Conservation (phyloP, 352 stramenopile genomes). For the Thraustochytrium striatum region DNA sequence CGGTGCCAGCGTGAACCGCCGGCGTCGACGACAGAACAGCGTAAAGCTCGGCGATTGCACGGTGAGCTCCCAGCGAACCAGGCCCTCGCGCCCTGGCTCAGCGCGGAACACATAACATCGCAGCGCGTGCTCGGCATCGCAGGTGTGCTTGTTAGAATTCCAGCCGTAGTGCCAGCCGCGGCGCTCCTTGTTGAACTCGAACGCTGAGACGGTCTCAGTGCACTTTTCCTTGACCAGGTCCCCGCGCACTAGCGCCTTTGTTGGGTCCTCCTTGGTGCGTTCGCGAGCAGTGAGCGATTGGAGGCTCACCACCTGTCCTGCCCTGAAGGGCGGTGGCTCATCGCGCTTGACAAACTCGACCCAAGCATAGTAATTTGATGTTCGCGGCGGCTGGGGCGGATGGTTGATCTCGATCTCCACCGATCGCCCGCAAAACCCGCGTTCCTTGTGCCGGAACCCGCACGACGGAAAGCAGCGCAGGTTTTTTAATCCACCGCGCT, state of each 20-base stretch:
- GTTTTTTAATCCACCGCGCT: conserved; percentile 35
- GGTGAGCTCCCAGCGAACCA: conserved; percentile 12
- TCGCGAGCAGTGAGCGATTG: neutral
- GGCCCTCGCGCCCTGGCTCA: neutral
- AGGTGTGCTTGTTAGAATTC: conserved; percentile 52
- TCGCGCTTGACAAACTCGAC: conserved; percentile 40
- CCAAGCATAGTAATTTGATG: conserved; percentile 16
- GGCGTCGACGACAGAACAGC: conserved; percentile 42
- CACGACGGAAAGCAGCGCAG: conserved; percentile 44
- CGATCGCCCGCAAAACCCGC: conserved; percentile 42
- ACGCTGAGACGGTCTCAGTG: conserved; percentile 20
- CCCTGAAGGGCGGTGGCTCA: conserved; percentile 9
- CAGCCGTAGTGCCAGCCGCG: conserved; percentile 53
- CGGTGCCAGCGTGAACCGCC: conserved; percentile 19
- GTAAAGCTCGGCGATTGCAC: conserved; percentile 45
- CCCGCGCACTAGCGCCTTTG: neutral
- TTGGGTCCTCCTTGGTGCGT: conserved; percentile 38
- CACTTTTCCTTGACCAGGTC: conserved; percentile 45
- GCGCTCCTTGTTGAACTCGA: conserved; percentile 44
- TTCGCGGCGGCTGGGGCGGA: neutral
- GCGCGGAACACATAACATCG: conserved; percentile 38
- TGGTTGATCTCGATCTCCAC: conserved; percentile 31
- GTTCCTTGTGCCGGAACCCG: conserved; percentile 42
- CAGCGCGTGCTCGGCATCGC: conserved; percentile 48
- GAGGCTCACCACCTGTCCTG: neutral